A percentile compares a stretch with the other conserved stretches of the same genome.
These are phyloP conservation scores for Circinella umbellata DNA, from an alignment of 371 early-diverging fungal genomes.

Conservation along the genomic window DNA sequence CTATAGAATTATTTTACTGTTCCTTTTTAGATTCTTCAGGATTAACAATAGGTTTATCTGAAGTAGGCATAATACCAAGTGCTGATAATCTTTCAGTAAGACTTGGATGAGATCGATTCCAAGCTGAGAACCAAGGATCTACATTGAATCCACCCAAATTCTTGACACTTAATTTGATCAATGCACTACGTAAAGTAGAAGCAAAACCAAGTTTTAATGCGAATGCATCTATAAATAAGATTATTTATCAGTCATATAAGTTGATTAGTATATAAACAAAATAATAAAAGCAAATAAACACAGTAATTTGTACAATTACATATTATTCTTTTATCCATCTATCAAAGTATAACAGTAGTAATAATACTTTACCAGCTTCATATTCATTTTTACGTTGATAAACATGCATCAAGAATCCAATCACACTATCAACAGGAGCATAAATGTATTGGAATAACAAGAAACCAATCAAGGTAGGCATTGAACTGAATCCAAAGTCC, in stretches of 20 bases:
- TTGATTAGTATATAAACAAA: no score
- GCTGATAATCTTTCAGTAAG: constrained; percentile 88
- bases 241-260: not conserved
- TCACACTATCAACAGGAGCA: constrained; percentile 78
- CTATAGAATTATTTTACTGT: no score
- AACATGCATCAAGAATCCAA: constrained; percentile 80
- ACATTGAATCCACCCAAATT: constrained; percentile 91
- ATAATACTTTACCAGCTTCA: constrained; percentile 70
- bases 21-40: constrained; percentile 22
- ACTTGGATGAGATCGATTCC: constrained; percentile 95
- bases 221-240: constrained; percentile 72
- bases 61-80: constrained; percentile 55
- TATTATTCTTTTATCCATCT: no score
- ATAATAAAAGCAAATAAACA: no score
- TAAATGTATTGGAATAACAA: constrained; percentile 83
- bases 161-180: constrained; percentile 92
- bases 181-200: constrained; percentile 72
- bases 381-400: constrained; percentile 89
- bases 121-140: constrained; percentile 91
- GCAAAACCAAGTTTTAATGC: constrained; percentile 91
- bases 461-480: constrained; percentile 89
- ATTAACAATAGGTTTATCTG: constrained; percentile 39
- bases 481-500: constrained; percentile 83
- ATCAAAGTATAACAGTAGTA: no score
- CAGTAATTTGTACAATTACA: no score